Conservation (phyloP, 495 filamentous ascomycete genomes). For the Aspergillus saccharolyticus region DNA sequence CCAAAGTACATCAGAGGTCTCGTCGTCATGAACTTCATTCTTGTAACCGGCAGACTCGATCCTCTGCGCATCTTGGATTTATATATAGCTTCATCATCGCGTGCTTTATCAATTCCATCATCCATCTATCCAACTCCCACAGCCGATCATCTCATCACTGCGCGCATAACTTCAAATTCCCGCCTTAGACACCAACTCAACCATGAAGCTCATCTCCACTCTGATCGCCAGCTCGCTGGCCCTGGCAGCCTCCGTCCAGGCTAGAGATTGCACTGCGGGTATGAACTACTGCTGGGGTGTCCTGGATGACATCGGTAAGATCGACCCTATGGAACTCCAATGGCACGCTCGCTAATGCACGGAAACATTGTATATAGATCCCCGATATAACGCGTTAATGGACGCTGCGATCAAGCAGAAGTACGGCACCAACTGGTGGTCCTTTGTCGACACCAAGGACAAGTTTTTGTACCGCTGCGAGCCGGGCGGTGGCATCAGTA, state of each 20-base stretch:
- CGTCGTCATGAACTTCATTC: too few relatives aligned
- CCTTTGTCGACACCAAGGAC: not conserved
- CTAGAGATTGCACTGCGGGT: not conserved
- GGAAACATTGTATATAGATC: not conserved
- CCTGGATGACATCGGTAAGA: not conserved
- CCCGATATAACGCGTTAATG: not conserved
- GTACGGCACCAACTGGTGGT: not conserved
- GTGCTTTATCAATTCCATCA: too few relatives aligned
- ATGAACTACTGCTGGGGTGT: not conserved
- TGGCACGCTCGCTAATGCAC: not conserved
- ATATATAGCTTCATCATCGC: too few relatives aligned
- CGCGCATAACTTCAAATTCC: not conserved
- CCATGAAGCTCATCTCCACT: not conserved
- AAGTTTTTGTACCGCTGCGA: not conserved
- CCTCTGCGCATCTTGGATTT: too few relatives aligned
- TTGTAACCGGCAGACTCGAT: too few relatives aligned
- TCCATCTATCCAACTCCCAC: too few relatives aligned
- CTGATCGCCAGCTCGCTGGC: not conserved
- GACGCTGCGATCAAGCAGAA: not conserved
- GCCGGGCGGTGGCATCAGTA: not conserved
- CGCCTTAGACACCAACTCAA: not conserved
- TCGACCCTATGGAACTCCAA: not conserved
- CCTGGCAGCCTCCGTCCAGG: not conserved
- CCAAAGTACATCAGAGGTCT: too few relatives aligned
- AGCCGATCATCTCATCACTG: not conserved